Evolutionary conservation across 176 grass and related monocot species (phyloP), one percentile per base, ranked within the genome.

Genomic region (Oryza rufipogon): DNA sequence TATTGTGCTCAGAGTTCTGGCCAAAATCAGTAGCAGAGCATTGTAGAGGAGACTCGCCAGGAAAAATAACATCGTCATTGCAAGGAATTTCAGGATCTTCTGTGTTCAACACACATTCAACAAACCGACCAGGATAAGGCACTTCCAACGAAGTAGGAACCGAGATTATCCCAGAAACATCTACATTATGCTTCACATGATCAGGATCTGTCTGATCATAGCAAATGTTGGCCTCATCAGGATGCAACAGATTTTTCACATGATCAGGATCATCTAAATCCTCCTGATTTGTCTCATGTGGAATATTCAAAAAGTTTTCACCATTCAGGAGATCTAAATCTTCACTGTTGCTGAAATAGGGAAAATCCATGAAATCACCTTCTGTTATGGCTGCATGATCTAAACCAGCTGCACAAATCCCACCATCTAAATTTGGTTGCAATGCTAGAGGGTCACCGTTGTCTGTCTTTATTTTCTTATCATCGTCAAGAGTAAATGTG

Each of bases 81-180:
- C 80, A 91, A 71, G 92, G 92, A 67, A 94, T 91, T 65, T 94
- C 92, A 81, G 84, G 71, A 81, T 94, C 86, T 80, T 94, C 92
- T 64, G 80, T 89, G 25, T 89, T 94, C 81, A 94, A 54, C 22
- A 17, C 25, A 44, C 92, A 94, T 68, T 87, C 80, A 23, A 56
- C 66, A 75, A 36, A 30, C 12, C 25, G 75, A 48, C 65, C 78
- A 77, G 78, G 72, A 77, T 79, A 89, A 46, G 78, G 64, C 44
- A 89, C 77, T 83, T 69, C 58, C 52, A 77, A 66, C 46, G 84
- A 68, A 87, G 84, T 45, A 84, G 84, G 79, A 74, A 78, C 74
- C 23, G 87, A 46, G 74, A 82, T 86, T 73, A 77, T 81, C 80
- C 13, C 75, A 74, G 87, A 85, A 86, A 87, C 68, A 72, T 61